Percentiles rank a stretch among this genome's conserved stretches.
Conservation (phyloP, 192 early-diverging fungal genomes). For the Podila horticola region DNA sequence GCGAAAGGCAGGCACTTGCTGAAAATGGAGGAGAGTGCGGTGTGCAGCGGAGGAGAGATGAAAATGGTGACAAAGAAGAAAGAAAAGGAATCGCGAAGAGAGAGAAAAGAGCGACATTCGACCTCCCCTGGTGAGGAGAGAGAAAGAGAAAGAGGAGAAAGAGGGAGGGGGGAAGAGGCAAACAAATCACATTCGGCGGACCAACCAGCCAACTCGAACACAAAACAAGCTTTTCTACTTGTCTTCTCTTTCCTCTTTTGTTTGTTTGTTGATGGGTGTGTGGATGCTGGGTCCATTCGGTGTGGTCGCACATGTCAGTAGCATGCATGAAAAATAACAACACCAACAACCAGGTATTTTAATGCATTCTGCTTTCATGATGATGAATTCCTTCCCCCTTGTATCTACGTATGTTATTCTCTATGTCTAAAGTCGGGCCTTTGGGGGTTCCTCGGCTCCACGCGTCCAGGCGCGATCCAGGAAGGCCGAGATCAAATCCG, state of each 20-base stretch:
- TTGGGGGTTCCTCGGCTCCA: not conserved
- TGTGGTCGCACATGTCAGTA: too few species aligned
- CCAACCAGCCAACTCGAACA: constrained; percentile 7
- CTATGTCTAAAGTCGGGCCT: constrained; percentile 15
- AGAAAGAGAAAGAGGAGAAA: not conserved
- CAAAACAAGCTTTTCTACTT: constrained; percentile 9
- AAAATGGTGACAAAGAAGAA: not conserved
- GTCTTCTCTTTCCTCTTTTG: too few species aligned
- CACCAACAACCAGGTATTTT: too few species aligned
- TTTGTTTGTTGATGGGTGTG: too few species aligned
- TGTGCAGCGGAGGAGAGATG: not conserved
- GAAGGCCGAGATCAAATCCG: constrained; percentile 23
- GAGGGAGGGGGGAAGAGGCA: not conserved
- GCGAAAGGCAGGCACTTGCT: too few species aligned
- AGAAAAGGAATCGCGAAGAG: not conserved
- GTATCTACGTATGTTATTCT: not conserved
- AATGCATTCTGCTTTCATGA: too few species aligned
- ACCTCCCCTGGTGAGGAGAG: too few species aligned
- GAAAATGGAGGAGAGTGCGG: not conserved
- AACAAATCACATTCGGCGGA: not conserved
- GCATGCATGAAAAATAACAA: too few species aligned
- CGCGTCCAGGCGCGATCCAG: constrained; percentile 5
- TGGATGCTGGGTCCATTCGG: too few species aligned
- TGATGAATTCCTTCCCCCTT: not conserved
- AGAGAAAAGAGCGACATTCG: not conserved